Base-by-base conservation (phyloP, 2,329 filamentous ascomycete species). In the Metarhizium rileyi region DNA sequence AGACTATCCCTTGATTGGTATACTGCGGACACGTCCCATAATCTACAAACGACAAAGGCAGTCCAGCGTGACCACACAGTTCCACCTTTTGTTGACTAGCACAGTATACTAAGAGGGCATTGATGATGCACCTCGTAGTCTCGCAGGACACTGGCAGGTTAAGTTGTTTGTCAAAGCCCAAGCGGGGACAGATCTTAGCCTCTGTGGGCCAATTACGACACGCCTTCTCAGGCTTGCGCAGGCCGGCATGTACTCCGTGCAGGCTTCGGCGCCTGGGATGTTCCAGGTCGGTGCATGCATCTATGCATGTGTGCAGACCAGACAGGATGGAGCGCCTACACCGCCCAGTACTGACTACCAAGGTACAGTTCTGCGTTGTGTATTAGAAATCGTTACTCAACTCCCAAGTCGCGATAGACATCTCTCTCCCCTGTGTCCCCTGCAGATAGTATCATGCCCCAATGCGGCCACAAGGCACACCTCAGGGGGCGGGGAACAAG, bases 1-100 rank as follows among this genome's bases (percentile, higher is more conserved):
- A 46, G 4, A 5, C 33, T 23, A n/a, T 22, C 10, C 16, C 22
- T 4, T 26, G 22, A 33, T 27, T 49, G 27, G 28, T 14, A 28
- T 14, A n/a, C 46, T 46, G 20, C 38, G 28, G 41, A 48, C 23
- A 23, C 48, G 51, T 54, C 51, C 55, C 55, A 53, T 51, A 43
- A 41, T 44, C 52, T 40, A 55, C 49, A 51, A 57, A 57, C 55
- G 55, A 57, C 49, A 50, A 50, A n/a, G 30, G 41, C 33, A 40
- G 12, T 42, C 50, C 50, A 53, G 44, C 55, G 55, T 57, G 55
- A 55, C 55, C 46, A 23, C n/a, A 46, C 53, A 27, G 55, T 56
- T 47, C 18, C 5, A 9, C 8, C 4, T 6, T 4, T 7, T 16
- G 16, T 30, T 28, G 7, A 23, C 9, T 9, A 46, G 16, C 33